A percentile compares a stretch with the other conserved stretches of the same genome.
Conservation (phyloP, 1,284 basidiomycete species). For the Boletellus sp. region DNA sequence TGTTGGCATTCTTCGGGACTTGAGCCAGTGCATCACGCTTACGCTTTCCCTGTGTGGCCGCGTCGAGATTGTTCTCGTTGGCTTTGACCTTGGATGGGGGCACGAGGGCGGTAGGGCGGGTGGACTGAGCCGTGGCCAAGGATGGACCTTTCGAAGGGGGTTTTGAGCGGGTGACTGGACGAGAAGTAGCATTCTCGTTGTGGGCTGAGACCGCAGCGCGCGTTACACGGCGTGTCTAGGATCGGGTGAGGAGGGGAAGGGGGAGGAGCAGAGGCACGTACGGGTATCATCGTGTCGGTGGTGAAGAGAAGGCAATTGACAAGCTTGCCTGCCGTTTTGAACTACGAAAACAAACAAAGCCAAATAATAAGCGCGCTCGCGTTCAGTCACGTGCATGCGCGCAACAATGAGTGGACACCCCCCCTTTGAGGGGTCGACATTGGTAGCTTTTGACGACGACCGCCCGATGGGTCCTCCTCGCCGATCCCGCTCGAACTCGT, state of each 20-base stretch:
- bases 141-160: conserved; percentile 42
- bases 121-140: conserved; percentile 38
- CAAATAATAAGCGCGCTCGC: conserved; percentile 35
- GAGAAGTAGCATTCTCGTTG: conserved; percentile 64
- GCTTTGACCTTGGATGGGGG: conserved; percentile 51
- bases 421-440: conserved; percentile 9
- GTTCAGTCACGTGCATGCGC: conserved; percentile 27
- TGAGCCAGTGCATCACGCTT: conserved; percentile 75
- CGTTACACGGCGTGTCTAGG: conserved; percentile 56
- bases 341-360: conserved; percentile 27
- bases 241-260: background rate
- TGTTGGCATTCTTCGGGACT: conserved; percentile 51
- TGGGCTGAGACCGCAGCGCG: conserved; percentile 51
- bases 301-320: conserved; percentile 16
- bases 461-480: conserved; percentile 26
- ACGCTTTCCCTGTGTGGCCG: conserved; percentile 53
- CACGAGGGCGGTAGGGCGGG: conserved; percentile 45
- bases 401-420: conserved; percentile 10
- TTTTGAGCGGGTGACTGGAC: conserved; percentile 57
- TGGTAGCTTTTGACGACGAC: background rate
- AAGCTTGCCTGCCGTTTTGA: conserved; percentile 34
- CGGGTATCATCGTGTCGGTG: conserved; percentile 32
- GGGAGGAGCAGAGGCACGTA: conserved; percentile 4
- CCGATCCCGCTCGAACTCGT: conserved; percentile 31
- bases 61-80: conserved; percentile 41